Percentiles rank a stretch among this genome's conserved stretches.
Evolutionary conservation across 2,329 filamentous ascomycete species (phyloP).

Genomic region (Aspergillus transmontanensis): DNA sequence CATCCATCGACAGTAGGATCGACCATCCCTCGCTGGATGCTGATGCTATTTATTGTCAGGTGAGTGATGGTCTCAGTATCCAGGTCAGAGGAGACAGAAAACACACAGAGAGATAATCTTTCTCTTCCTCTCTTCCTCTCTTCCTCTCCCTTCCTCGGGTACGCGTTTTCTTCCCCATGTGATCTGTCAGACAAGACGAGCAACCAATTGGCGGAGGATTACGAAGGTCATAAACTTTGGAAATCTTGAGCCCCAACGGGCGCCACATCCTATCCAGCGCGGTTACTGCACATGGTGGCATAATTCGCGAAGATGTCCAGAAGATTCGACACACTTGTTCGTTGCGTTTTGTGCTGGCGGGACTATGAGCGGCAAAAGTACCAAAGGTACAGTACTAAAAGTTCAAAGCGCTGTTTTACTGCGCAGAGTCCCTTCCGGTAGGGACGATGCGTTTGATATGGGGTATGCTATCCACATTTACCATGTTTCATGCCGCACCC

Average conservation of each 20-base stretch:
- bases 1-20: not conserved
- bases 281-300: not conserved
- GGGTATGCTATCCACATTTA: not conserved
- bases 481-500: not conserved
- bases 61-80: not conserved
- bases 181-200: not conserved
- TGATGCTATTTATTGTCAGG: not conserved
- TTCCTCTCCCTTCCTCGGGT: not conserved
- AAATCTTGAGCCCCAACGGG: not conserved
- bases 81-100: not conserved
- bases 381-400: not conserved
- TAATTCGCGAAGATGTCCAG: not conserved
- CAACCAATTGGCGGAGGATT: not conserved
- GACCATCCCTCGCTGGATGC: constrained; percentile 1
- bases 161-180: not conserved
- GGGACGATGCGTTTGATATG: not conserved
- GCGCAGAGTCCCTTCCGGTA: not conserved
- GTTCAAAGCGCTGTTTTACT: not conserved
- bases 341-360: not conserved
- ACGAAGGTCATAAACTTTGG: not conserved
- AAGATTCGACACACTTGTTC: not conserved
- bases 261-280: not conserved
- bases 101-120: not conserved
- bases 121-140: not conserved
- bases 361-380: not conserved